phyloP scores from a whole-genome alignment of 768 basidiomycete species.

The Xerocomellus intermedius region DNA sequence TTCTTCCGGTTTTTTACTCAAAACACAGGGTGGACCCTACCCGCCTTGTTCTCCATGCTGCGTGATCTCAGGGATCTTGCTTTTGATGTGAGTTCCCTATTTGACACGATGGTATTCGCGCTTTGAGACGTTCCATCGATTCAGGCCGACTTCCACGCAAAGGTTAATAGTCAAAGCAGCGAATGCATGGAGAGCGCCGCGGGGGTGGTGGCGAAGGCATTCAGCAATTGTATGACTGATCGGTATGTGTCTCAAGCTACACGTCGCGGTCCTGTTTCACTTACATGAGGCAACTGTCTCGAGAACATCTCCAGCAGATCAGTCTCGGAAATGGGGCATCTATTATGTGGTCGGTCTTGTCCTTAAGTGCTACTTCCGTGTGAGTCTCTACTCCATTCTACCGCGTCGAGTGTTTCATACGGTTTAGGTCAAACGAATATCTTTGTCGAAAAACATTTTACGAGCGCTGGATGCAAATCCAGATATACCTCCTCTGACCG shows the following conservation, averaged over 20 bases:
- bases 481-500: slow-evolving; percentile 75
- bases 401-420: neutral
- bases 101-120: neutral
- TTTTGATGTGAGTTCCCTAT: slow-evolving; percentile 58
- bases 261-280: neutral
- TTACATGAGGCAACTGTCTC: neutral
- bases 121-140: neutral
- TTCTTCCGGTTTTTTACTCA: slow-evolving; percentile 80
- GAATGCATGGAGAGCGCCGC: slow-evolving; percentile 87
- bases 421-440: slow-evolving; percentile 81
- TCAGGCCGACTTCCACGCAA: slow-evolving; percentile 64
- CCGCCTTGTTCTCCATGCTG: slow-evolving; percentile 76
- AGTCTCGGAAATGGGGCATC: slow-evolving; percentile 86
- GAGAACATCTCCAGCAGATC: slow-evolving; percentile 65
- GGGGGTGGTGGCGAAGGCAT: slow-evolving; percentile 82
- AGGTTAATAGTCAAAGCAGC: slow-evolving; percentile 52
- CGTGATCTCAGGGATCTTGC: slow-evolving; percentile 83
- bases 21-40: slow-evolving; percentile 85
- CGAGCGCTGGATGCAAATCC: slow-evolving; percentile 83
- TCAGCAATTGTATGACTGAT: slow-evolving; percentile 87
- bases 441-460: slow-evolving; percentile 87
- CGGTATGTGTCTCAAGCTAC: slow-evolving; percentile 39
- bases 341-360: slow-evolving; percentile 91
- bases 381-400: slow-evolving; percentile 35
- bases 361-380: slow-evolving; percentile 93